phyloP scores from a whole-genome alignment of 2,329 filamentous ascomycete species.

The Cladosporium velox region DNA sequence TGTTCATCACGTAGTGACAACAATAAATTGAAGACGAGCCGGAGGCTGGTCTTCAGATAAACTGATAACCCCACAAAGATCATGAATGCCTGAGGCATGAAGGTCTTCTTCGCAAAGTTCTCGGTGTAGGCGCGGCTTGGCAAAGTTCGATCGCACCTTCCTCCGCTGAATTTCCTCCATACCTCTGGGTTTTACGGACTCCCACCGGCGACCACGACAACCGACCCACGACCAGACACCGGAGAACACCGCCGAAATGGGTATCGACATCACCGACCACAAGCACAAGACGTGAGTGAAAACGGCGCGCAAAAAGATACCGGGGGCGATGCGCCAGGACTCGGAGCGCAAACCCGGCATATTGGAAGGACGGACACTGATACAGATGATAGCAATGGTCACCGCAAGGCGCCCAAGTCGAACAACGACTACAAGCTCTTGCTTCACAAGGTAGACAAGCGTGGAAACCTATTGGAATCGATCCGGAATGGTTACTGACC shows the following conservation, averaged over 20 bases:
- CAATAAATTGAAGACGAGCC: no score
- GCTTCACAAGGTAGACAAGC: constrained; percentile 72
- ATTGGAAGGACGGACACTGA: neutral
- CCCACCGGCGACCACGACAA: constrained; percentile 6
- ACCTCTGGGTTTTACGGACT: neutral
- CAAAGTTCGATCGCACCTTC: constrained; percentile 2
- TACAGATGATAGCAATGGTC: constrained; percentile 25
- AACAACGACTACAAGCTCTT: constrained; percentile 2
- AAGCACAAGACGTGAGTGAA: constrained; percentile 17
- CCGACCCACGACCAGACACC: constrained; percentile 6
- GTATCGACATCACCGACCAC: constrained; percentile 12
- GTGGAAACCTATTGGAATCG: constrained; percentile 74
- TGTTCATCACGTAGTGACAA: no score
- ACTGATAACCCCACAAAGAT: neutral
- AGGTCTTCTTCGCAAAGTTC: neutral
- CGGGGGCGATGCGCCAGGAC: neutral
- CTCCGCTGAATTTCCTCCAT: constrained; percentile 5
- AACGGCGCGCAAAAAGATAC: neutral
- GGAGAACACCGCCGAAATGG: constrained; percentile 10
- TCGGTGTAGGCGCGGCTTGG: constrained; percentile 3
- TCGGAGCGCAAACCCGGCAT: neutral
- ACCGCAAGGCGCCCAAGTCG: constrained; percentile 77
- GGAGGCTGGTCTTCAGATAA: no score
- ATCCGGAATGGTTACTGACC: constrained; percentile 65
- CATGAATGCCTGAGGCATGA: neutral